Evolutionary conservation across 768 basidiomycete species (phyloP).

Genomic region (Suillus brevipes): DNA sequence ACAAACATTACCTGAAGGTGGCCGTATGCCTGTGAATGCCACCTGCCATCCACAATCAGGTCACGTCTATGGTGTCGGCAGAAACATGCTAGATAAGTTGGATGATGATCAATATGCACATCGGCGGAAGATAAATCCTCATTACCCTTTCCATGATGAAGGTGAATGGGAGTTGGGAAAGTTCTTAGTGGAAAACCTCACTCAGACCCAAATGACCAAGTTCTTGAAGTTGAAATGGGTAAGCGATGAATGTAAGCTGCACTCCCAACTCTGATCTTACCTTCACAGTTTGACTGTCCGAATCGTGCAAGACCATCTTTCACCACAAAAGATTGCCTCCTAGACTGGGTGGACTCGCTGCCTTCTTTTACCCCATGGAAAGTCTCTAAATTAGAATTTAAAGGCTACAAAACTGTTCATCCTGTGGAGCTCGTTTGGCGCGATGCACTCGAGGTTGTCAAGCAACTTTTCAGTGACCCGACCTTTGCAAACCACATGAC

Average conservation of each 20-base stretch:
- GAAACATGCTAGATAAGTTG: conserved; percentile 28
- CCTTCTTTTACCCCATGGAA: conserved; percentile 26
- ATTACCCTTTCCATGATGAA: conserved; percentile 34
- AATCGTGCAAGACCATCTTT: conserved; percentile 18
- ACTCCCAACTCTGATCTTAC: background rate
- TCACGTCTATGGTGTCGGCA: conserved; percentile 15
- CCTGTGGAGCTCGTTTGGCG: conserved; percentile 24
- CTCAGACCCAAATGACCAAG: conserved; percentile 21
- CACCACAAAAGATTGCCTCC: conserved; percentile 19
- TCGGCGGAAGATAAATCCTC: conserved; percentile 19
- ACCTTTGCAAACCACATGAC: conserved; percentile 23
- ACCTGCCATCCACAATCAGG: conserved; percentile 11
- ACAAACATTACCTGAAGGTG: background rate
- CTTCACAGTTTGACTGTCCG: conserved; percentile 4
- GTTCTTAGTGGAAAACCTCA: conserved; percentile 26
- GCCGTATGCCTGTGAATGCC: background rate
- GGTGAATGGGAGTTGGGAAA: conserved; percentile 36
- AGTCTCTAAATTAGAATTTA: conserved; percentile 7
- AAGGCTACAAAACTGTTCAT: conserved; percentile 14
- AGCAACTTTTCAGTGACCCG: conserved; percentile 25
- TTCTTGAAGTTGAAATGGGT: conserved; percentile 32
- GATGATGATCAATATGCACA: conserved; percentile 21
- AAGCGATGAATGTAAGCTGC: conserved; percentile 1
- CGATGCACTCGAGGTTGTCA: conserved; percentile 25
- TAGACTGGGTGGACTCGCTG: conserved; percentile 16